These are phyloP conservation scores for Lactarius pseudohatsudake DNA, from an alignment of 768 basidiomycete genomes.

Conservation along the genomic window DNA sequence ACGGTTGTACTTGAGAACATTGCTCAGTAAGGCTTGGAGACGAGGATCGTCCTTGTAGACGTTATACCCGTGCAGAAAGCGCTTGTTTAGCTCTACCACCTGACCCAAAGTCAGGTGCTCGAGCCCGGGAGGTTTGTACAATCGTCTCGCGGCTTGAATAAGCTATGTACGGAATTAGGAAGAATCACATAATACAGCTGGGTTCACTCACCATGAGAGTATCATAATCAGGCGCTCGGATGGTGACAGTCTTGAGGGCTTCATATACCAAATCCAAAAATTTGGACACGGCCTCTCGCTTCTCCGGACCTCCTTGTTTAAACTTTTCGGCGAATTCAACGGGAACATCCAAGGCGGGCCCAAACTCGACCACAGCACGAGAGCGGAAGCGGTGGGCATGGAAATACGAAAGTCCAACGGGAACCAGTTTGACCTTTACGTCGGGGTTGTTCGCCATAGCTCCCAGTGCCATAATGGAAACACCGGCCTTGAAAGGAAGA, in stretches of 20 bases:
- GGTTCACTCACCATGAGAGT: constrained; percentile 85
- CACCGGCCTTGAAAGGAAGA: constrained; percentile 95
- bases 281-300: constrained; percentile 86
- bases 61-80: constrained; percentile 88
- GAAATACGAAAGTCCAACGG: constrained; percentile 45
- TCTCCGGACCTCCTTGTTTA: constrained; percentile 81
- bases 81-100: constrained; percentile 90
- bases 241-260: constrained; percentile 91
- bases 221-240: constrained; percentile 95
- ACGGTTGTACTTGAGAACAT: constrained; percentile 89
- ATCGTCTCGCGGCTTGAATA: constrained; percentile 88
- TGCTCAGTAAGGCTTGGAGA: constrained; percentile 70
- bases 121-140: constrained; percentile 89
- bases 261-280: constrained; percentile 92
- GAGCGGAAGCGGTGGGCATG: constrained; percentile 78
- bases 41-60: constrained; percentile 91
- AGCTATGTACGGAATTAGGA: constrained; percentile 49
- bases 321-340: constrained; percentile 84
- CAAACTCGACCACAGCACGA: constrained; percentile 96
- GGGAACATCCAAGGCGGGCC: constrained; percentile 90
- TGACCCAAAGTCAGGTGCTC: constrained; percentile 88
- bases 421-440: constrained; percentile 85
- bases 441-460: constrained; percentile 92
- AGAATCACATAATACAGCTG: constrained; percentile 4
- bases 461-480: constrained; percentile 96